Evolutionary conservation across 139 green algal genomes (phyloP).

Genomic region (Closterium sp.): DNA sequence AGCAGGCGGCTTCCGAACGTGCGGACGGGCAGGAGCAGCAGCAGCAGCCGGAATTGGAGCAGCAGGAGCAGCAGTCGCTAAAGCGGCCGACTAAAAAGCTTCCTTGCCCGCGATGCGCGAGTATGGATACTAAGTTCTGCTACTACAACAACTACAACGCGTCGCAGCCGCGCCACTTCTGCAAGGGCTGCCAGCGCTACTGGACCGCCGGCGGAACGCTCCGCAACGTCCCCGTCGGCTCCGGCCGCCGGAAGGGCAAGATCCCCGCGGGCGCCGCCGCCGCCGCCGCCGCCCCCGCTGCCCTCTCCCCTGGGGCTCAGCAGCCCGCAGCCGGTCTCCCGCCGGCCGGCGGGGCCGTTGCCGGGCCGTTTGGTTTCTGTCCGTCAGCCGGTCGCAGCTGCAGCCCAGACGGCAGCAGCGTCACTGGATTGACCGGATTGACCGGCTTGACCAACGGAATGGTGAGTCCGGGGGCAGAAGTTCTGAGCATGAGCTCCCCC

Average conservation of each 20-base stretch:
- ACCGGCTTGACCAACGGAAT: neutral
- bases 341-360: neutral
- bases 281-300: neutral
- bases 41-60: neutral
- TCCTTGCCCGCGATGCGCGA: slow-evolving; percentile 78
- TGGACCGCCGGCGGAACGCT: slow-evolving; percentile 89
- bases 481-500: neutral
- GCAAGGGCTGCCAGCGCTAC: slow-evolving; percentile 78
- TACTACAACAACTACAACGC: slow-evolving; percentile 99
- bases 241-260: slow-evolving; percentile 81
- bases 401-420: neutral
- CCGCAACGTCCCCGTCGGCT: slow-evolving; percentile 81
- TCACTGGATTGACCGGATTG: neutral
- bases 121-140: slow-evolving; percentile 90
- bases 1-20: neutral
- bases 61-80: slow-evolving; percentile 32
- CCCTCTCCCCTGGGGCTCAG: too few species aligned
- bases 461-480: neutral
- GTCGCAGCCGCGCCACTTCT: slow-evolving; percentile 89
- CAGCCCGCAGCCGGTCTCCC: neutral
- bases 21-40: neutral
- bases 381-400: neutral
- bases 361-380: neutral
- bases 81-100: slow-evolving; percentile 50
- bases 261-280: too few species aligned